Conservation (phyloP, 2,329 filamentous ascomycete species). For the Verticillium longisporum region DNA sequence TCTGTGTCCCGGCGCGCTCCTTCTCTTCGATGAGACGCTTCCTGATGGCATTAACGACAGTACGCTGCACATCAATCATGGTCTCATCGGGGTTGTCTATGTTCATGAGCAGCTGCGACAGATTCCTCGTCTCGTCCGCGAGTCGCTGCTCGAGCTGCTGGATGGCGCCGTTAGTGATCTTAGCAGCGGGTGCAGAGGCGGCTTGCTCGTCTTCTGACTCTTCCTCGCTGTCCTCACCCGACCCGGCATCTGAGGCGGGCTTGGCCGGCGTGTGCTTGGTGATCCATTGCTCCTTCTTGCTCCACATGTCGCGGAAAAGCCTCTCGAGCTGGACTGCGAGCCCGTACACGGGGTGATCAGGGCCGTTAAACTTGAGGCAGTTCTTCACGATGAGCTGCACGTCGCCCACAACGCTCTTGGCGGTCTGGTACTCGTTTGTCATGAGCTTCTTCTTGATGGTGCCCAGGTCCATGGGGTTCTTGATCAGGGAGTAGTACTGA, state of each 20-base stretch:
- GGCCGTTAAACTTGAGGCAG: slow-evolving; percentile 82
- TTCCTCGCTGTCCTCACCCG: slow-evolving; percentile 61
- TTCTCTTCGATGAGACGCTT: slow-evolving; percentile 70
- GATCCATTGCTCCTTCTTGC: slow-evolving; percentile 74
- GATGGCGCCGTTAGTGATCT: slow-evolving; percentile 38
- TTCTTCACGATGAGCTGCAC: slow-evolving; percentile 80
- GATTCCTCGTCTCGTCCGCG: slow-evolving; percentile 49
- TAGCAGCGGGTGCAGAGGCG: slow-evolving; percentile 52
- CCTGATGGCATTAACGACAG: slow-evolving; percentile 59
- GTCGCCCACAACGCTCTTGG: slow-evolving; percentile 82
- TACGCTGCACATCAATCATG: slow-evolving; percentile 50
- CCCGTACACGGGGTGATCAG: slow-evolving; percentile 64
- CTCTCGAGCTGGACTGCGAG: slow-evolving; percentile 68
- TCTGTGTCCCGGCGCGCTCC: slow-evolving; percentile 47
- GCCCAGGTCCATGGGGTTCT: slow-evolving; percentile 90
- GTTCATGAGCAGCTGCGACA: slow-evolving; percentile 44
- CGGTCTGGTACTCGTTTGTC: slow-evolving; percentile 68
- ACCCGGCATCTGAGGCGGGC: slow-evolving; percentile 48
- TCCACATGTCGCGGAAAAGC: slow-evolving; percentile 70
- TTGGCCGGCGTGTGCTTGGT: slow-evolving; percentile 58
- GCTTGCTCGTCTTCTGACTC: slow-evolving; percentile 65
- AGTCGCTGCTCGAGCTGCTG: slow-evolving; percentile 46
- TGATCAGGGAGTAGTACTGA: slow-evolving; percentile 87
- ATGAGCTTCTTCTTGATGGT: slow-evolving; percentile 77
- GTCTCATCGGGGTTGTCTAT: slow-evolving; percentile 43